These are phyloP conservation scores for Huiozyma sinensis DNA, from an alignment of 805 yeast genomes.

Conservation along the genomic window DNA sequence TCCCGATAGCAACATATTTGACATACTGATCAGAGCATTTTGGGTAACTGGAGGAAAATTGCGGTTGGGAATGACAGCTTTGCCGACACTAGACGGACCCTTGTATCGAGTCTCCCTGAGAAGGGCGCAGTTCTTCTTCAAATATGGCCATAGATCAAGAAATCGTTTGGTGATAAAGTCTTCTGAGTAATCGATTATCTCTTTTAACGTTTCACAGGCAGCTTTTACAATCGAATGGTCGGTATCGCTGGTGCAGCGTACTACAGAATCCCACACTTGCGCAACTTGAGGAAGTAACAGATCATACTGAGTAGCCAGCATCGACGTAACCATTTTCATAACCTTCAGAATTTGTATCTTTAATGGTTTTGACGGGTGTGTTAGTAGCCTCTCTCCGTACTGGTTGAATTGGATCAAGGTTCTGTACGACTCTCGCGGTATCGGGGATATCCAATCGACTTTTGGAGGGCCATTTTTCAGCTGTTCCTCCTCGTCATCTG, in stretches of 20 bases:
- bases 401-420: conserved; percentile 49
- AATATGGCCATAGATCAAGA: conserved; percentile 19
- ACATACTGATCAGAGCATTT: conserved; percentile 13
- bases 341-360: conserved; percentile 47
- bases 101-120: conserved; percentile 6
- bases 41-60: conserved; percentile 17
- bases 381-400: conserved; percentile 59
- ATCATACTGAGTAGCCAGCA: conserved; percentile 38
- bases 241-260: conserved; percentile 9
- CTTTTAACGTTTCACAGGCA: conserved; percentile 15
- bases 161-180: conserved; percentile 23
- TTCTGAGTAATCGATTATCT: conserved; percentile 14
- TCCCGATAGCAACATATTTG: conserved; percentile 20
- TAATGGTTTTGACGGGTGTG: conserved; percentile 53
- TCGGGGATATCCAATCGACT: conserved; percentile 54
- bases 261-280: conserved; percentile 21
- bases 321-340: conserved; percentile 34
- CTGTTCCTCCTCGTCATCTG: conserved; percentile 8
- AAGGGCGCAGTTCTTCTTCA: conserved; percentile 7
- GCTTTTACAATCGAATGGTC: conserved; percentile 18
- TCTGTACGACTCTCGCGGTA: conserved; percentile 51
- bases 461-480: too few relatives aligned
- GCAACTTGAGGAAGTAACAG: conserved; percentile 26
- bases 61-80: neutral
- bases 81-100: neutral